These are phyloP conservation scores for Glomus cerebriforme DNA, from an alignment of 192 early-diverging fungal species.

Conservation along the genomic window DNA sequence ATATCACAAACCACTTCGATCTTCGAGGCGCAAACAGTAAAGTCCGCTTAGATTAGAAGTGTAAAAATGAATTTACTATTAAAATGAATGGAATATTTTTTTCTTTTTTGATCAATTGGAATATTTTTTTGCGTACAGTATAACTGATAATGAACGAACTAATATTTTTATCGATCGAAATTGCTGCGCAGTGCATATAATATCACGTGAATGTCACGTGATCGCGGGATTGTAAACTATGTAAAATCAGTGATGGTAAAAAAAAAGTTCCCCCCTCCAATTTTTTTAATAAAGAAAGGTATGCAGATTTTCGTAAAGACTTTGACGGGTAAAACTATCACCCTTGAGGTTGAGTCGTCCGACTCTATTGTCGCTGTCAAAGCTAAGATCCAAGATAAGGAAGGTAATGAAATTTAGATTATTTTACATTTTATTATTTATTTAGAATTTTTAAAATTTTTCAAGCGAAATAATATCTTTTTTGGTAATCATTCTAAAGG, in stretches of 20 bases:
- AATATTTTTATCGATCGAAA: too few relatives aligned
- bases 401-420: conserved; percentile 51
- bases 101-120: background rate
- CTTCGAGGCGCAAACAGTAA: background rate
- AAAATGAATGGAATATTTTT: background rate
- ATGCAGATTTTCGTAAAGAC: conserved; percentile 81
- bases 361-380: conserved; percentile 84
- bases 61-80: background rate
- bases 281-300: conserved; percentile 20
- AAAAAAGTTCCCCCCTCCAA: background rate
- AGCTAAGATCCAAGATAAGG: conserved; percentile 83
- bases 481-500: conserved; percentile 32
- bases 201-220: background rate
- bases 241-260: background rate
- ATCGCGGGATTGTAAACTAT: background rate
- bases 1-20: background rate
- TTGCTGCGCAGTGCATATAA: too few relatives aligned
- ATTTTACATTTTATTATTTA: background rate
- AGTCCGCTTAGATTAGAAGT: background rate
- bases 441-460: too few relatives aligned
- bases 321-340: conserved; percentile 96
- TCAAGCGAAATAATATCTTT: background rate
- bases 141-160: too few relatives aligned
- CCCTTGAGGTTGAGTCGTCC: conserved; percentile 83
- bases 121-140: background rate